Base-by-base conservation (phyloP, 106 monocot species). In the Ottelia alismoides region DNA sequence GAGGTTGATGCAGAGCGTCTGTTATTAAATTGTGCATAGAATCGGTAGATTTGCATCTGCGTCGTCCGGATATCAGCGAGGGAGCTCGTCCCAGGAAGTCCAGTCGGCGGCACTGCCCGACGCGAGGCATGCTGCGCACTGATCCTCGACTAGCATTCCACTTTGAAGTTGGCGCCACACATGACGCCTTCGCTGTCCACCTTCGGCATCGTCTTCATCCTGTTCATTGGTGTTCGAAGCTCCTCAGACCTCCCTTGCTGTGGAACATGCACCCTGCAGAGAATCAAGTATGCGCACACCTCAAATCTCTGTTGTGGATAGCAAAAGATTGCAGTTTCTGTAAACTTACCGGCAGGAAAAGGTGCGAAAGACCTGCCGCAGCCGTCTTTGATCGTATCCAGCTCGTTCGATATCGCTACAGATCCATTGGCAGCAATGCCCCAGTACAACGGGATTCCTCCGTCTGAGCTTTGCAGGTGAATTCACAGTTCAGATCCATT, bases 241-340 rank as follows among this genome's bases (percentile, higher is more conserved):
- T 92, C 85, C 59, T 78, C 67, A 92, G 32, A 12, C 91, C 91
- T 9, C 78, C 75, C 10, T 82, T 81, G 58, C 85, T 82, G 30
- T 82, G 85, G 46, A 92, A 92, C 91, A 92, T 92, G 58, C 91
- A 92, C 7, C 90, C 89, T 10, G 76, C 57, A 22, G 92, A 85
- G 24, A 85, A 85, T 4, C 85, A 78, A 6, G 85, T 84, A 49
- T n/a, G n/a, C n/a, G n/a, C n/a, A n/a, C n/a, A n/a, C n/a, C n/a
- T n/a, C n/a, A n/a, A n/a, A n/a, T n/a, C n/a, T n/a, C n/a, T n/a
- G n/a, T n/a, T n/a, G n/a, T n/a, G n/a, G n/a, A n/a, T n/a, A n/a
- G n/a, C n/a, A n/a, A n/a, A n/a, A n/a, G n/a, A n/a, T n/a, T n/a
- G n/a, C n/a, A n/a, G n/a, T n/a, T n/a, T n/a, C n/a, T n/a, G n/a